Evolutionary conservation across 1,284 basidiomycete genomes (phyloP).

Genomic region (Malassezia furfur): DNA sequence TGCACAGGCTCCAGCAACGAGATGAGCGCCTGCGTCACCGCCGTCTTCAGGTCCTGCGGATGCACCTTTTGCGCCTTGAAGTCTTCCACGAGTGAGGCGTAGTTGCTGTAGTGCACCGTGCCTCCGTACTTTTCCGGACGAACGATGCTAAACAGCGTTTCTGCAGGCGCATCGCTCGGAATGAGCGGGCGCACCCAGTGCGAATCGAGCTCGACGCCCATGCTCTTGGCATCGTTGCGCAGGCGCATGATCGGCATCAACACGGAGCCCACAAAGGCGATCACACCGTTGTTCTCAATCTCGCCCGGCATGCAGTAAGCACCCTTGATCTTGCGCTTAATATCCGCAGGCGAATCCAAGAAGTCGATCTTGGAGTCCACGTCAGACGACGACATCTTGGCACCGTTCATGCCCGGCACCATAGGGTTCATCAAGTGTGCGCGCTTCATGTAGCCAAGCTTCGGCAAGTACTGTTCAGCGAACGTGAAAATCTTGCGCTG

Average conservation of each 20-base stretch:
- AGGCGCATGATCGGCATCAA: constrained; percentile 66
- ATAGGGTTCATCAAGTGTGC: constrained; percentile 97
- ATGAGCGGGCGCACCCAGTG: constrained; percentile 23
- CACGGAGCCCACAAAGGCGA: constrained; percentile 79
- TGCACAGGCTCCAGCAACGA: constrained; percentile 74
- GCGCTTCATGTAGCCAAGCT: constrained; percentile 84
- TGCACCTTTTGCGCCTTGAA: constrained; percentile 71
- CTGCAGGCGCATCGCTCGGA: constrained; percentile 60
- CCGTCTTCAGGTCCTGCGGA: constrained; percentile 79
- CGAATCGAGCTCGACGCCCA: constrained; percentile 21
- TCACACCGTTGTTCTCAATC: constrained; percentile 75
- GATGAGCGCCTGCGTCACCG: constrained; percentile 67
- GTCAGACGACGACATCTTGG: constrained; percentile 98
- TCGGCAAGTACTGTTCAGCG: constrained; percentile 86
- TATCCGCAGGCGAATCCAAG: constrained; percentile 71
- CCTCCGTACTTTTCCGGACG: constrained; percentile 77
- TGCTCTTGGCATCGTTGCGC: constrained; percentile 23
- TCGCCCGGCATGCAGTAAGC: constrained; percentile 88
- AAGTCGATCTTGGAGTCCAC: constrained; percentile 97
- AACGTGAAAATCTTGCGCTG: constrained; percentile 99
- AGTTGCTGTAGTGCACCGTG: constrained; percentile 63
- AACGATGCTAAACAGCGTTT: constrained; percentile 70
- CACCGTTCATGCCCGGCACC: constrained; percentile 87
- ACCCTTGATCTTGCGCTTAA: constrained; percentile 79
- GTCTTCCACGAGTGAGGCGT: constrained; percentile 63